Base-by-base conservation (phyloP, 495 filamentous ascomycete species). In the Penicillium bovifimosum region DNA sequence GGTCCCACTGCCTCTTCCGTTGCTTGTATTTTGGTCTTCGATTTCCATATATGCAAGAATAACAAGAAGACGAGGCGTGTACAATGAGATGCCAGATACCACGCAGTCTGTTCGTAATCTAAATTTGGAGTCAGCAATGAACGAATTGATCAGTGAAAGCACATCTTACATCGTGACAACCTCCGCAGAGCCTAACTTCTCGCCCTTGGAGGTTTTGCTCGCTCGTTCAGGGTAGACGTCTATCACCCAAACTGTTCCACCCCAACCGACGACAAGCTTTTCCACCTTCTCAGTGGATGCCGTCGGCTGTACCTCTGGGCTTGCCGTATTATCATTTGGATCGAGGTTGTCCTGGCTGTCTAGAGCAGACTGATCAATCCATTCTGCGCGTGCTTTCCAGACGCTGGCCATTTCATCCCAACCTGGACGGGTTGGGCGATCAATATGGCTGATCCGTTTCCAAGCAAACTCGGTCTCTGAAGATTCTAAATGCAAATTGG, bases 371-470 rank as follows among this genome's bases (percentile, higher is more conserved):
- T 93, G 85, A 60, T 96, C 88, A 36, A 97, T 81, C 93, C 93
- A 98, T 62, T 97, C 90, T 1, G 83, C 81, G 11, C 90, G 80
- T 13, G 85, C 88, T 68, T 92, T 97, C 88, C 95, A 96, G 8
- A 96, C 88, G 28, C 85, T 77, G 1, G 90, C 89, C 90, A 96
- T 95, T 41, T 96, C 92, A 51, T 96, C 89, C 87, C 91, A 96
- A 34, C 82, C 83, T 0, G 83, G 80, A 13, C 81, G 80, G 50
- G 86, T 86, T 2, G 91, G 91, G 43, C 87, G 80, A 58, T 91
- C 91, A 40, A 92, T 86, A 63, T 96, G 93, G 26, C 87, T 90
- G 54, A 98, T 86, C n/a, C 93, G 81, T 66, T 93, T 96, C 93
- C 93, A 98, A 17, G 91, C 87, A 56, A 85, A 82, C 13, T 96